phyloP scores from a whole-genome alignment of 2,329 filamentous ascomycete genomes.

The Paecilomyces sp. region DNA sequence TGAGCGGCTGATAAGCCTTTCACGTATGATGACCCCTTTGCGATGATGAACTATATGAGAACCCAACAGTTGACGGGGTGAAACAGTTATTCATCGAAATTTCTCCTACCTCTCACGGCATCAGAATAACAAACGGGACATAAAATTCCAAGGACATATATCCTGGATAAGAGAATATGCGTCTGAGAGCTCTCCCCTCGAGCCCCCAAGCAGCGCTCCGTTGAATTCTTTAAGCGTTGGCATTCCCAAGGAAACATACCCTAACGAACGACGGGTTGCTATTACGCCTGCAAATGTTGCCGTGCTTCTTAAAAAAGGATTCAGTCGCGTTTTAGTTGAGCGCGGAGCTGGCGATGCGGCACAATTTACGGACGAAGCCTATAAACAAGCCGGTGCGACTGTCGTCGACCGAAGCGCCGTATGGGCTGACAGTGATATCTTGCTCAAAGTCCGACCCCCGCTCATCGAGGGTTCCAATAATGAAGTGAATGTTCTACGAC shows the following conservation, averaged over 20 bases:
- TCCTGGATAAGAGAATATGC: neutral
- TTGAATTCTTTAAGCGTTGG: constrained; percentile 70
- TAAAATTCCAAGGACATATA: neutral
- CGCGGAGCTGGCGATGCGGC: constrained; percentile 70
- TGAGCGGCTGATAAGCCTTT: neutral
- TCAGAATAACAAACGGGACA: neutral
- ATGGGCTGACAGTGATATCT: constrained; percentile 68
- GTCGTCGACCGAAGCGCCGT: constrained; percentile 63
- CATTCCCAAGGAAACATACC: constrained; percentile 70
- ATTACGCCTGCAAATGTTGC: constrained; percentile 78
- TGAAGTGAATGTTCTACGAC: constrained; percentile 62
- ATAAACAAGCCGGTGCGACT: constrained; percentile 69
- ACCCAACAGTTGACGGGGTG: neutral
- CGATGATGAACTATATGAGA: neutral
- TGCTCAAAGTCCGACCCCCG: constrained; percentile 77
- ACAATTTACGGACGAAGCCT: constrained; percentile 70
- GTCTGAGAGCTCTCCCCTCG: neutral
- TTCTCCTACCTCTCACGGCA: neutral
- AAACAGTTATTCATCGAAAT: neutral
- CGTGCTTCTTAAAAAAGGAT: constrained; percentile 78
- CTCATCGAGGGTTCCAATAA: constrained; percentile 50
- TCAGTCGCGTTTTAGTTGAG: constrained; percentile 68
- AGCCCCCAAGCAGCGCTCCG: constrained; percentile 34
- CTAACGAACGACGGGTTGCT: constrained; percentile 73
- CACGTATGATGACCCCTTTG: neutral